Percentiles rank a stretch among this genome's conserved stretches.
Conservation (phyloP, 352 stramenopile genomes). For the Globisporangium parvum region DNA sequence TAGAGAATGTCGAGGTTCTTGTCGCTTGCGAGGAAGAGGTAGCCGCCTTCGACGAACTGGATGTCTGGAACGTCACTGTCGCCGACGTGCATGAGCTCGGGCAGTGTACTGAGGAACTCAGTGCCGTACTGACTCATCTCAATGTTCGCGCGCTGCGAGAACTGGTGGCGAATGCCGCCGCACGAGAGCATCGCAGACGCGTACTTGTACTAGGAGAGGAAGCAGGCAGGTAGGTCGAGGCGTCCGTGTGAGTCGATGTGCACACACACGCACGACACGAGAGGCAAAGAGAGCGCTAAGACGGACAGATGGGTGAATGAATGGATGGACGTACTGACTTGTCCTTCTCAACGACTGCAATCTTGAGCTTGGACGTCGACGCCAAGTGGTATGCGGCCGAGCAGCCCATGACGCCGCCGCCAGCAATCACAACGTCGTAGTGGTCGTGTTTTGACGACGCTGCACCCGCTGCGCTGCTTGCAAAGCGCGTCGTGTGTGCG, state of each 20-base stretch:
- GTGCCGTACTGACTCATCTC: conserved; percentile 77
- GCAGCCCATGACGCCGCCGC: conserved; percentile 79
- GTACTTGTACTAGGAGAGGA: conserved; percentile 65
- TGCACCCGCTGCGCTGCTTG: background rate
- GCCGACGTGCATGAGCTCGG: conserved; percentile 44
- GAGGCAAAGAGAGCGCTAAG: background rate
- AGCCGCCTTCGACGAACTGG: conserved; percentile 76
- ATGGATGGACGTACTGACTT: conserved; percentile 34
- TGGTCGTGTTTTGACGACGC: conserved; percentile 4
- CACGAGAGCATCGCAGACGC: conserved; percentile 71
- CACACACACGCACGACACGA: too few species aligned
- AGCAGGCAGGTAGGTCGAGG: too few species aligned
- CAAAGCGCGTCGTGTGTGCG: conserved; percentile 1
- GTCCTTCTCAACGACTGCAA: conserved; percentile 73
- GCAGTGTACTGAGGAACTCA: conserved; percentile 53
- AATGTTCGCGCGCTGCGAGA: conserved; percentile 72
- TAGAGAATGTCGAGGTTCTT: conserved; percentile 48
- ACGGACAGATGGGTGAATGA: background rate
- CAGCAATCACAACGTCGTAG: conserved; percentile 78
- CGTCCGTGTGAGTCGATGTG: background rate
- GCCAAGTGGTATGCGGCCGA: conserved; percentile 84
- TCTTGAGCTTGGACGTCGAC: conserved; percentile 56
- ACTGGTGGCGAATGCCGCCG: conserved; percentile 79
- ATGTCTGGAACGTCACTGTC: conserved; percentile 54
- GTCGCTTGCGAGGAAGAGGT: conserved; percentile 75